Conservation (phyloP, 306 rosid species). For the Vachellia collinsii region DNA sequence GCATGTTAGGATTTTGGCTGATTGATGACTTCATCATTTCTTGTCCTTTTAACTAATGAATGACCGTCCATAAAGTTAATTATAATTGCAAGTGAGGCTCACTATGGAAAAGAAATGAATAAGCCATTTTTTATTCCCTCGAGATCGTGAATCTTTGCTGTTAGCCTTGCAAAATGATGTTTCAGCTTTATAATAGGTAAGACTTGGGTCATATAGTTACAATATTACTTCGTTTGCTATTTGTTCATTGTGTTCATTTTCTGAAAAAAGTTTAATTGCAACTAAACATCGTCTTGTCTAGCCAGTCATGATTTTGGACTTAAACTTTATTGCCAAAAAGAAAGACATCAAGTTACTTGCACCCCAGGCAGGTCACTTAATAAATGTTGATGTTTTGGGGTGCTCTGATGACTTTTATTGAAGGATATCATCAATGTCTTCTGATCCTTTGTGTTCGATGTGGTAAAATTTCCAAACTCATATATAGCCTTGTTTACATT, state of each 20-base stretch:
- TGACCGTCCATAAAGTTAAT: background rate
- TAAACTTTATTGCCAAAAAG: background rate
- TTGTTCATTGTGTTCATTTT: slow-evolving; percentile 21
- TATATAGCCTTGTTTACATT: no score
- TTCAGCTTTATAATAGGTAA: background rate
- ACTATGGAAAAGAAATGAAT: background rate
- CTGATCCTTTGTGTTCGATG: background rate
- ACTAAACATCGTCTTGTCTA: background rate
- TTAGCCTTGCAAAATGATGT: background rate
- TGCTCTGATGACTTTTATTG: background rate
- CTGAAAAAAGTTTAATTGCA: slow-evolving; percentile 15
- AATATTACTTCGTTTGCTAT: background rate
- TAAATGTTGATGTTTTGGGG: background rate
- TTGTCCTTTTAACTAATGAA: slow-evolving; percentile 23
- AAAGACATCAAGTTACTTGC: background rate
- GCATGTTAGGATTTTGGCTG: slow-evolving; percentile 8
- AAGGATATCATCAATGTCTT: background rate
- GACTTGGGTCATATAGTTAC: background rate
- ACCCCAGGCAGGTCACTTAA: background rate
- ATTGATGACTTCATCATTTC: slow-evolving; percentile 10
- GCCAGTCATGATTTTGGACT: background rate
- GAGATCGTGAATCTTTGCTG: background rate
- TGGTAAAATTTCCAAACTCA: background rate
- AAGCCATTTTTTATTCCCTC: background rate
- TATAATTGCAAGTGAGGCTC: background rate